These are phyloP conservation scores for Colletotrichum tropicicola DNA, from an alignment of 2,329 filamentous ascomycete genomes.

Conservation along the genomic window DNA sequence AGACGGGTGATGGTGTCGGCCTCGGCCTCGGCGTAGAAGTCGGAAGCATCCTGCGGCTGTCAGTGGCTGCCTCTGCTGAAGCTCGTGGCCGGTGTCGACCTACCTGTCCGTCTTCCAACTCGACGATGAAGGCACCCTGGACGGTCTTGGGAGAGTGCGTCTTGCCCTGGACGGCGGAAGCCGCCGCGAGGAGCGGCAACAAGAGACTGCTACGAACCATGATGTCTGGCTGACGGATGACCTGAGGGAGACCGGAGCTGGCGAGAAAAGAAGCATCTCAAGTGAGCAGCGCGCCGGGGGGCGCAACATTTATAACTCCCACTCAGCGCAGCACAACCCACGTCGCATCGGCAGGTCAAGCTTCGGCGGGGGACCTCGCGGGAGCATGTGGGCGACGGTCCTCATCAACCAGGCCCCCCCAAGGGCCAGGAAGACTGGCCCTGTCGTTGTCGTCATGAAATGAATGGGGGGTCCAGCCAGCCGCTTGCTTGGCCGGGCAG, in stretches of 20 bases:
- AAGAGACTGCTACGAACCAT: constrained; percentile 47
- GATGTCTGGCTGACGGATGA: constrained; percentile 33
- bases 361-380: not conserved
- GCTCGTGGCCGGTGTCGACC: constrained; percentile 26
- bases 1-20: constrained; percentile 54
- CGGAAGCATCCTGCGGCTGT: constrained; percentile 46
- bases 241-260: constrained; percentile 23
- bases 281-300: not conserved
- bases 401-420: not conserved
- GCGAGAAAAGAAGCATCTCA: not conserved
- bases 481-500: constrained; percentile 23
- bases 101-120: constrained; percentile 60
- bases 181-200: constrained; percentile 46
- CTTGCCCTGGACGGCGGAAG: constrained; percentile 39
- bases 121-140: constrained; percentile 61
- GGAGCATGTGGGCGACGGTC: not conserved
- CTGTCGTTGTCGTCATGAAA: constrained; percentile 16
- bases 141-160: constrained; percentile 41
- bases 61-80: not conserved
- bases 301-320: constrained; percentile 17
- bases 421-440: not conserved
- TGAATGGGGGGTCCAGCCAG: not conserved
- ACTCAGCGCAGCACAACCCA: not conserved
- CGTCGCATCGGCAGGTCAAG: not conserved
- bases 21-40: constrained; percentile 47